These are phyloP conservation scores for Xanthoconium stramineum DNA, from an alignment of 768 basidiomycete genomes.

Conservation along the genomic window DNA sequence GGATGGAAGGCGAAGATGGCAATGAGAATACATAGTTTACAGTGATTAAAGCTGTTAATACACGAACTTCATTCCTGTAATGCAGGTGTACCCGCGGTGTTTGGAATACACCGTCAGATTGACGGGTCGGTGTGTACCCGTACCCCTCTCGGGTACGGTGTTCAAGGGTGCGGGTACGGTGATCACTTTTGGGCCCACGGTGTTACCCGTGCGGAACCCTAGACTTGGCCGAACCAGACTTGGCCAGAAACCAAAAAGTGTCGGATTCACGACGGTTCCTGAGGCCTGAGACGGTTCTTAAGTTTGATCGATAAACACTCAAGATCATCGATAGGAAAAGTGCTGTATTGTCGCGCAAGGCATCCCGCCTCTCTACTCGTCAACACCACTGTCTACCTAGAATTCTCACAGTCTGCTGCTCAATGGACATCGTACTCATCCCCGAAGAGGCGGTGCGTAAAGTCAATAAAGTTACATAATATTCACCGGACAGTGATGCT, in stretches of 20 bases:
- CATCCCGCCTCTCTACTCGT: no score
- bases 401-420: not conserved
- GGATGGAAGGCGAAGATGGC: not conserved
- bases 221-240: no score
- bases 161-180: not conserved
- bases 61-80: not conserved
- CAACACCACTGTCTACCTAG: no score
- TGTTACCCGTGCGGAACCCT: not conserved
- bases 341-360: no score
- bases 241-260: no score
- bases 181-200: not conserved
- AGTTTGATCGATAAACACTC: no score
- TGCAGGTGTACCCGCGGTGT: not conserved
- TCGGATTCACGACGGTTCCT: no score
- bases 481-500: not conserved
- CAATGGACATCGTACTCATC: not conserved
- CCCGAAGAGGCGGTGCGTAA: not conserved
- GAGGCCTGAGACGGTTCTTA: no score
- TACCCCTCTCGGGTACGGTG: not conserved
- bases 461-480: no score
- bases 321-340: no score
- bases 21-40: not conserved
- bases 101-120: not conserved
- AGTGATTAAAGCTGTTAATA: not conserved
- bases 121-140: not conserved